Evolutionary conservation across 306 rosid genomes (phyloP), one percentile per base, ranked within the genome.

Genomic region (Vicia sativa): DNA sequence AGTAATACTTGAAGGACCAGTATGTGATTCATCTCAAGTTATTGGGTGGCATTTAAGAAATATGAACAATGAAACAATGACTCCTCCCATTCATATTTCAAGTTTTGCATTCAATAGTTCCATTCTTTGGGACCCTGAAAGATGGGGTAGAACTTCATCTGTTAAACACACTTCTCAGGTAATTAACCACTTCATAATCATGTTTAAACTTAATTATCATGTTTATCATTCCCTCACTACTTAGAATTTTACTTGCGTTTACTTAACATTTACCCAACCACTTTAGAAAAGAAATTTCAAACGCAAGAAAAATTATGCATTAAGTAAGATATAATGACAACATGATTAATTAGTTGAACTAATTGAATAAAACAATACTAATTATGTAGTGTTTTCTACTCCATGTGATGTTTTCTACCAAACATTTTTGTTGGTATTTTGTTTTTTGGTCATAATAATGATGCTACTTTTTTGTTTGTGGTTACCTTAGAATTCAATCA

Each of bases 71-170:
- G 82, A 89, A 49, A 86, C 82, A 16, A 31, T 34, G 21, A 82
- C 74, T 60, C 83, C 91, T 75, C 87, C 77, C 0, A 88, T 87
- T 79, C 96, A 87, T 67, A 87, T 90, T 42, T 90, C 99, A 16
- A 90, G 90, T 70, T 93, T 93, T 64, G 97, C 87, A 8, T 93
- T 93, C 85, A 93, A 93, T 57, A 93, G 95, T 52, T 93, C 96
- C 12, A 93, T 90, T 21, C 95, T 90, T 4, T 93, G 97, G 96
- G 97, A 93, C 67, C 96, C 96, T 2, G 97, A 93, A 76, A 83
- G 98, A 80, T 93, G 99, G 99, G 99, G 99, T 68, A 88, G 99
- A 53, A 84, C 90, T 79, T 90, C 97, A 1, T 81, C 99, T 39
- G 78, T 84, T 49, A 93, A 88, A 84, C 88, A 88, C 71, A 82